phyloP scores from a whole-genome alignment of 306 rosid genomes.

The Acacia confusa region DNA sequence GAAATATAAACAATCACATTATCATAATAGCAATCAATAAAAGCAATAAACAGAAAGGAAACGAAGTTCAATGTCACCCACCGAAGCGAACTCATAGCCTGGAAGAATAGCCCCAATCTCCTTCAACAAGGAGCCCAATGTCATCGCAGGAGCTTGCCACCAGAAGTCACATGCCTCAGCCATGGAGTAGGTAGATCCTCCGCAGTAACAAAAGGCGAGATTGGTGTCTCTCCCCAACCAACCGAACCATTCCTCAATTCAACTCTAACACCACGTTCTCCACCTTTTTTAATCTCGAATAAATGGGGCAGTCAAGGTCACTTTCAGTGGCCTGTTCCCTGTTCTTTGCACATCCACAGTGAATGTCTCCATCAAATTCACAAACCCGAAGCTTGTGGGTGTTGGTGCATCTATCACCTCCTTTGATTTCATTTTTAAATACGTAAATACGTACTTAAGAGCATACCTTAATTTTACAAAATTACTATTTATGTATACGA shows the following conservation, averaged over 20 bases:
- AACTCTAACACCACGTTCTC: constrained; percentile 84
- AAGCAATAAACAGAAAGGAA: neutral
- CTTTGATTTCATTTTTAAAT: no score
- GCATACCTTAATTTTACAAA: no score
- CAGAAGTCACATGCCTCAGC: constrained; percentile 68
- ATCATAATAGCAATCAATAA: constrained; percentile 1
- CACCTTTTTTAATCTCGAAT: constrained; percentile 73
- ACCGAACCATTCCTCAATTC: constrained; percentile 79
- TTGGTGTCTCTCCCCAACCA: constrained; percentile 93
- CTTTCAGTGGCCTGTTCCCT: constrained; percentile 73
- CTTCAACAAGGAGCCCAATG: constrained; percentile 57
- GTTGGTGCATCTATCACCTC: no score
- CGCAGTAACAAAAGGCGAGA: constrained; percentile 90
- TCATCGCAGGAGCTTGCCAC: constrained; percentile 44
- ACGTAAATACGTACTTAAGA: no score
- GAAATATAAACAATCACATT: neutral
- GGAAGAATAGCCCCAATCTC: constrained; percentile 70
- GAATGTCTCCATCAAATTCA: constrained; percentile 63
- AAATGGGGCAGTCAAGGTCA: constrained; percentile 72
- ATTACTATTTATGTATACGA: no score
- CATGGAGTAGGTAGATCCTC: constrained; percentile 80
- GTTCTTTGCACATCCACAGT: constrained; percentile 76
- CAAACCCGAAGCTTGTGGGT: constrained; percentile 59
- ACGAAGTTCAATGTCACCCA: constrained; percentile 42
- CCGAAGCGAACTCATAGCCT: constrained; percentile 87